Evolutionary conservation across 257 asterid genomes (phyloP).

Genomic region (Solanum appendiculatum): DNA sequence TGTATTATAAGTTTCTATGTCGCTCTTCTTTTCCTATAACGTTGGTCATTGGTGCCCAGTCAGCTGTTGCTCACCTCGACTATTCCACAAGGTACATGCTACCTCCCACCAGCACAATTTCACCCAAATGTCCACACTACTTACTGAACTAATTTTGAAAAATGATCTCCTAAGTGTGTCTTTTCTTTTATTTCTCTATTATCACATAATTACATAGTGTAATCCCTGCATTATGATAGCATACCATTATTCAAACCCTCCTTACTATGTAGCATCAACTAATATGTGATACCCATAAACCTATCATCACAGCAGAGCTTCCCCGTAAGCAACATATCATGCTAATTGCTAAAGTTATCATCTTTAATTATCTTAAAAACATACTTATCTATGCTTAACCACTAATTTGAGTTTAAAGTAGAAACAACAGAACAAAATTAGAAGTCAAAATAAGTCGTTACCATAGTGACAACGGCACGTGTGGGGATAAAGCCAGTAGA

Average conservation of each 20-base stretch:
- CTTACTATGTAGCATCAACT: background rate
- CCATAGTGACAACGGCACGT: slow-evolving; percentile 89
- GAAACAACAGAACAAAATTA: background rate
- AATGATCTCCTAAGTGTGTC: background rate
- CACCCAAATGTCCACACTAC: background rate
- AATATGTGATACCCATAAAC: background rate
- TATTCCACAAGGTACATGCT: background rate
- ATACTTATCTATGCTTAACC: background rate
- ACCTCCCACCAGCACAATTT: too few relatives aligned
- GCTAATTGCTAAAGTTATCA: background rate
- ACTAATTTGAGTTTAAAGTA: background rate
- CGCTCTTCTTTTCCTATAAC: background rate
- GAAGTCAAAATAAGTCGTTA: slow-evolving; percentile 4
- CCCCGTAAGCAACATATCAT: background rate
- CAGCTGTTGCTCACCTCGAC: background rate
- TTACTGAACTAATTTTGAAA: background rate
- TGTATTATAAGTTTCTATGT: background rate
- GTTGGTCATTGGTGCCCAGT: background rate
- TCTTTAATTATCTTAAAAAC: background rate
- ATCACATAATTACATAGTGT: background rate
- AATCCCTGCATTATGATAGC: background rate
- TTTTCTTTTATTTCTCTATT: background rate
- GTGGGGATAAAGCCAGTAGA: slow-evolving; percentile 26
- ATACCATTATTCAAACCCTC: background rate
- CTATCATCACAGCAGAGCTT: background rate